Percentiles rank a stretch among this genome's conserved stretches.
Evolutionary conservation across 2,329 filamentous ascomycete species (phyloP).

Genomic region (Calonectria montana): DNA sequence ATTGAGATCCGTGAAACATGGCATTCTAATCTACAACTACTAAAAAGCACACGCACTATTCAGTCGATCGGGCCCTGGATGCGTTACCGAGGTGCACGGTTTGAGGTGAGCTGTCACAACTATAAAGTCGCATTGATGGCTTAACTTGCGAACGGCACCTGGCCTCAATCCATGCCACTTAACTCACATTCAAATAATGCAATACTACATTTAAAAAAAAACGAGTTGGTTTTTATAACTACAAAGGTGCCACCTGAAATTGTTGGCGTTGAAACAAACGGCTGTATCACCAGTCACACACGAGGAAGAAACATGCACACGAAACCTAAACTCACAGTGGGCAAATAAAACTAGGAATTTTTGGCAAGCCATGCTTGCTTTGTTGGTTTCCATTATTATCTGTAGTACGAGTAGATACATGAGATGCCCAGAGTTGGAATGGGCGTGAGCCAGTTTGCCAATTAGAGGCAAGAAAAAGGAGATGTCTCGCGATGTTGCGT

Average conservation of each 20-base stretch:
- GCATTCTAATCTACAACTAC: neutral
- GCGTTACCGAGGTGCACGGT: neutral
- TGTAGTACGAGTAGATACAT: conserved; percentile 34
- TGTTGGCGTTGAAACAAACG: neutral
- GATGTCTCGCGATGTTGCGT: conserved; percentile 21
- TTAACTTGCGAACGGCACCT: neutral
- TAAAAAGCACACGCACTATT: neutral
- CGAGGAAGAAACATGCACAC: neutral
- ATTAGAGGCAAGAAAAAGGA: conserved; percentile 13
- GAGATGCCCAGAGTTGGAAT: conserved; percentile 2
- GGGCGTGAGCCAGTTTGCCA: neutral
- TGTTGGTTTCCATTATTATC: conserved; percentile 33
- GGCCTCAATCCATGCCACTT: neutral
- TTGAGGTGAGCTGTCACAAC: neutral
- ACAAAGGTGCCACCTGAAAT: neutral
- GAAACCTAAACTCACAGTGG: neutral
- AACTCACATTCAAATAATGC: neutral
- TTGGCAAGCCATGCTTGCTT: conserved; percentile 24
- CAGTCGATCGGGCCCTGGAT: neutral
- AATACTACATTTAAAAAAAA: neutral
- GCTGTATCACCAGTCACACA: neutral
- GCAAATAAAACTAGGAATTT: neutral
- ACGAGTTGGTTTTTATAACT: too few relatives aligned
- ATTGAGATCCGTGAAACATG: neutral
- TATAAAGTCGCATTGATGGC: conserved; percentile 1